phyloP scores from a whole-genome alignment of 768 basidiomycete species.

The Atractiella rhizophila region DNA sequence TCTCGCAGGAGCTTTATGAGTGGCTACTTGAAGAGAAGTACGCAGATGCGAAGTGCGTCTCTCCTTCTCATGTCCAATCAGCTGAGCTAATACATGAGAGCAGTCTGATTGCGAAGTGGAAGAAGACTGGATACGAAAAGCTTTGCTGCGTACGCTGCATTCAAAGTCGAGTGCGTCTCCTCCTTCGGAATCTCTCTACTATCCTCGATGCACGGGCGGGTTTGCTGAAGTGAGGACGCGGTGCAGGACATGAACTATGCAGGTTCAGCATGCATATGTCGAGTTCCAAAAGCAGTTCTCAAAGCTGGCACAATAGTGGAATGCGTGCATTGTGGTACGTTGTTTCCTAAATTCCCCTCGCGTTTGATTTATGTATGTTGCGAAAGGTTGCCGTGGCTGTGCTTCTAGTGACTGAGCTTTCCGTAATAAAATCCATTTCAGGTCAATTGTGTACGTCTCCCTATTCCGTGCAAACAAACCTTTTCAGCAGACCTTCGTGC shows the following conservation, averaged over 20 bases:
- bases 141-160: slow-evolving; percentile 91
- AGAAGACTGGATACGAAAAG: slow-evolving; percentile 94
- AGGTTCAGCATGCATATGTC: slow-evolving; percentile 90
- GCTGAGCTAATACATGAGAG: neutral
- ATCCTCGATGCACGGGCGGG: neutral
- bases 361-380: neutral
- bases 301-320: slow-evolving; percentile 75
- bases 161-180: slow-evolving; percentile 45
- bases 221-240: neutral
- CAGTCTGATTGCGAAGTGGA: slow-evolving; percentile 97
- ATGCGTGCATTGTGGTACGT: slow-evolving; percentile 87
- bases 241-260: slow-evolving; percentile 27
- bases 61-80: neutral
- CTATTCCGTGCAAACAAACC: too few species aligned
- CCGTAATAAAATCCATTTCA: neutral
- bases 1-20: slow-evolving; percentile 72
- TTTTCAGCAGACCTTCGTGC: too few species aligned
- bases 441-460: too few species aligned
- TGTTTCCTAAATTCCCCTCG: neutral
- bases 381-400: slow-evolving; percentile 8
- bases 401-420: slow-evolving; percentile 7
- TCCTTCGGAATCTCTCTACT: neutral
- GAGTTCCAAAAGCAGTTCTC: slow-evolving; percentile 83
- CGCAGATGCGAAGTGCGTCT: slow-evolving; percentile 71
- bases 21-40: slow-evolving; percentile 95